These are phyloP conservation scores for Calonectria multiphialidica DNA, from an alignment of 2,329 filamentous ascomycete genomes.

Conservation along the genomic window DNA sequence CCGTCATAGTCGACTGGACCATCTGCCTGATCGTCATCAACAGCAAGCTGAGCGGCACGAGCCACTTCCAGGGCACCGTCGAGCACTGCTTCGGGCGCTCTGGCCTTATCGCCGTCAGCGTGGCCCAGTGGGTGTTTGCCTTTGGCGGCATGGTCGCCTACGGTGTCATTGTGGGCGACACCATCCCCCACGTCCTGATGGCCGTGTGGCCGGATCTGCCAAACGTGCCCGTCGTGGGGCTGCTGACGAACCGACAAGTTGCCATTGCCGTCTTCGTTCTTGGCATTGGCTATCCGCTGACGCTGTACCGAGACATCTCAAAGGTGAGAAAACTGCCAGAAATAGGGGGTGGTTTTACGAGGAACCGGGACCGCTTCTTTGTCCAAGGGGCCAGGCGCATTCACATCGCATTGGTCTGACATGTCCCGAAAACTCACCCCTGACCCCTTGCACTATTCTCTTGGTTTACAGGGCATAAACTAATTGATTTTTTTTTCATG, in stretches of 20 bases:
- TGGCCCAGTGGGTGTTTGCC: slow-evolving; percentile 98
- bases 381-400: not conserved
- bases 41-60: slow-evolving; percentile 93
- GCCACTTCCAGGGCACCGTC: slow-evolving; percentile 95
- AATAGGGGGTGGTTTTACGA: not conserved
- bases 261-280: slow-evolving; percentile 91
- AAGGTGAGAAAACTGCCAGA: slow-evolving; percentile 71
- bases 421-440: not conserved
- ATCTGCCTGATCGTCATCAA: slow-evolving; percentile 98
- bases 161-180: slow-evolving; percentile 96
- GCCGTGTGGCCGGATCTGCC: slow-evolving; percentile 84
- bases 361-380: not conserved
- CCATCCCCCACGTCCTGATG: slow-evolving; percentile 89
- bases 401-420: not conserved
- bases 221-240: slow-evolving; percentile 81
- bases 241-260: slow-evolving; percentile 83
- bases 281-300: slow-evolving; percentile 89
- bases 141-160: slow-evolving; percentile 99
- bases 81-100: slow-evolving; percentile 93
- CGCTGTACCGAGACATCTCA: slow-evolving; percentile 94
- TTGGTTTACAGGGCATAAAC: slow-evolving; percentile 2
- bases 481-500: slow-evolving; percentile 21
- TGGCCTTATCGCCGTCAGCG: slow-evolving; percentile 86
- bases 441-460: not conserved
- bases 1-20: slow-evolving; percentile 94